These are phyloP conservation scores for Aspergillus sp. DNA, from an alignment of 2,329 filamentous ascomycete genomes.

Conservation along the genomic window DNA sequence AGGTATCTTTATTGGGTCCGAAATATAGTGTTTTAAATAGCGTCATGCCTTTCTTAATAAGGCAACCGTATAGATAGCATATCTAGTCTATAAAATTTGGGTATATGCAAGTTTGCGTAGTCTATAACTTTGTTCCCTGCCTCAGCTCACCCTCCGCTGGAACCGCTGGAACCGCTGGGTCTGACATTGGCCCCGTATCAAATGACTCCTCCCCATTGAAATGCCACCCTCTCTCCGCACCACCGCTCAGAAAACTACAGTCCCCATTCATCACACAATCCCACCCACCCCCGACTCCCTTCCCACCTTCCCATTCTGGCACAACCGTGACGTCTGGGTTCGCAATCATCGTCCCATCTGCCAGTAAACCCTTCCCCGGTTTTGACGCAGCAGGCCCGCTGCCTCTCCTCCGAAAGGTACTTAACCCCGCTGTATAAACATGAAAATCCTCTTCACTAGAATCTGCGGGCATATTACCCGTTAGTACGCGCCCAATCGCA, in stretches of 20 bases:
- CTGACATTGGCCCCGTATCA: slow-evolving; percentile 36
- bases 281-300: slow-evolving; percentile 75
- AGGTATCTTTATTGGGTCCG: slow-evolving; percentile 3
- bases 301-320: slow-evolving; percentile 57
- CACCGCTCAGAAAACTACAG: slow-evolving; percentile 75
- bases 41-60: background rate
- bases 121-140: slow-evolving; percentile 24
- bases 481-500: slow-evolving; percentile 77
- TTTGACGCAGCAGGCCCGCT: slow-evolving; percentile 29
- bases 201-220: slow-evolving; percentile 50
- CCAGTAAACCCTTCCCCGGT: slow-evolving; percentile 19
- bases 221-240: slow-evolving; percentile 81
- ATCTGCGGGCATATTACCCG: slow-evolving; percentile 72
- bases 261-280: slow-evolving; percentile 77
- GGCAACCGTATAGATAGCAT: background rate
- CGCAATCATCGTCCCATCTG: slow-evolving; percentile 30
- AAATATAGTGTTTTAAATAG: slow-evolving; percentile 8
- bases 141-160: slow-evolving; percentile 1
- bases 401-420: slow-evolving; percentile 59
- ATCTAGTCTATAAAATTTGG: slow-evolving; percentile 6
- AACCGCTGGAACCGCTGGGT: slow-evolving; percentile 10
- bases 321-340: slow-evolving; percentile 19
- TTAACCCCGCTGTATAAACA: slow-evolving; percentile 81
- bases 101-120: background rate
- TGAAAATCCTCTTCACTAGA: slow-evolving; percentile 75